phyloP scores from a whole-genome alignment of 2,329 filamentous ascomycete genomes.

The Diaporthe ampelina region DNA sequence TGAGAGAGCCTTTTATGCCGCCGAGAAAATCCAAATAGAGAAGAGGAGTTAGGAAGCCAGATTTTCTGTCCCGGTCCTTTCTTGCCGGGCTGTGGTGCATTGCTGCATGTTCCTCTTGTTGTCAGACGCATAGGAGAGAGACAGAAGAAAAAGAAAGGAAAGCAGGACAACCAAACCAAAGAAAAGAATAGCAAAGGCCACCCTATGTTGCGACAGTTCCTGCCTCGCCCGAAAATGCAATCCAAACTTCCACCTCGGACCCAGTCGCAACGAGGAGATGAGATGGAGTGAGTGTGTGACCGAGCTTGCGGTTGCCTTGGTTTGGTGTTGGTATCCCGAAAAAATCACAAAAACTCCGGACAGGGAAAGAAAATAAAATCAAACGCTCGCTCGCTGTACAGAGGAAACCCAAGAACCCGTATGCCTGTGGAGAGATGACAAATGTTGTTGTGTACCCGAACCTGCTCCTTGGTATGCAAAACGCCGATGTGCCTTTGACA shows the following conservation, averaged over 20 bases:
- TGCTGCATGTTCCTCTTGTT: constrained; percentile 73
- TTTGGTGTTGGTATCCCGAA: constrained; percentile 55
- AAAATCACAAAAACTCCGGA: constrained; percentile 52
- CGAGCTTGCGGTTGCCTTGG: constrained; percentile 62
- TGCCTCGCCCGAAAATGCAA: constrained; percentile 68
- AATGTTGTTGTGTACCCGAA: constrained; percentile 41
- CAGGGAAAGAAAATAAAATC: constrained; percentile 48
- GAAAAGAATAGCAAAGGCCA: constrained; percentile 55
- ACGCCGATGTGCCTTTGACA: constrained; percentile 52
- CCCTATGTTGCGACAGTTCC: constrained; percentile 59
- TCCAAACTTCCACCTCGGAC: constrained; percentile 64
- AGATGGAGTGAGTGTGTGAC: constrained; percentile 58
- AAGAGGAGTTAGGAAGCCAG: constrained; percentile 44
- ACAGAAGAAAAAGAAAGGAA: constrained; percentile 46
- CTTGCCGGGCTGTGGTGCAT: constrained; percentile 66
- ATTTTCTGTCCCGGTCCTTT: constrained; percentile 61
- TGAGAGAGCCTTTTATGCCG: constrained; percentile 60
- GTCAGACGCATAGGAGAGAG: constrained; percentile 52
- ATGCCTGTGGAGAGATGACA: constrained; percentile 42
- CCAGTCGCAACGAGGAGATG: constrained; percentile 67
- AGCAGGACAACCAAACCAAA: constrained; percentile 53
- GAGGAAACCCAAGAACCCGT: constrained; percentile 48
- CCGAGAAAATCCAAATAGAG: constrained; percentile 47
- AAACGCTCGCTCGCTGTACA: constrained; percentile 59
- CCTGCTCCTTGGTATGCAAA: constrained; percentile 56